phyloP scores from a whole-genome alignment of 331 rosid genomes.

The Prunus yedoensis region DNA sequence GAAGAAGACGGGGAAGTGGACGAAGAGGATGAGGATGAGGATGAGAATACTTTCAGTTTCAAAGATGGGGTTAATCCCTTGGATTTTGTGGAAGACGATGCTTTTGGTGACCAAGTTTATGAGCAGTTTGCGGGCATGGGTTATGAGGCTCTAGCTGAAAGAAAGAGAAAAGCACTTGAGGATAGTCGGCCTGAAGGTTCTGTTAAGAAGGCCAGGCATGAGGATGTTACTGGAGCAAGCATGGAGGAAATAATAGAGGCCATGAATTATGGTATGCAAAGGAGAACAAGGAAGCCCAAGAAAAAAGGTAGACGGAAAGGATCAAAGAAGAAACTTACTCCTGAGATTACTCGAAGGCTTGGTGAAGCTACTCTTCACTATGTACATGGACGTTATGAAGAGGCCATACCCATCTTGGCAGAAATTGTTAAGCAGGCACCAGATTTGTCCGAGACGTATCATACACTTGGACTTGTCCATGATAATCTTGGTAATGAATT shows the following conservation, averaged over 20 bases:
- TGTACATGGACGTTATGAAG: constrained; percentile 54
- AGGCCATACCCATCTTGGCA: constrained; percentile 58
- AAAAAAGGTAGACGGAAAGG: constrained; percentile 87
- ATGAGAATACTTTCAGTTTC: constrained; percentile 57
- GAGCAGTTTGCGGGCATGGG: constrained; percentile 64
- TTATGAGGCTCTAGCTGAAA: constrained; percentile 65
- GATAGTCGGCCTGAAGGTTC: constrained; percentile 37
- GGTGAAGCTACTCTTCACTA: constrained; percentile 77
- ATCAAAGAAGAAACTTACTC: constrained; percentile 65
- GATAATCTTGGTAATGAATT: constrained; percentile 47
- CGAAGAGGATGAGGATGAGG: constrained; percentile 41
- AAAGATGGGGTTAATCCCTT: constrained; percentile 60
- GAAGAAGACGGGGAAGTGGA: constrained; percentile 12
- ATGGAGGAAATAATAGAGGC: constrained; percentile 70
- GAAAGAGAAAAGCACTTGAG: constrained; percentile 57
- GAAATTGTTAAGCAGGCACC: constrained; percentile 74
- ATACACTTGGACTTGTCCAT: constrained; percentile 77
- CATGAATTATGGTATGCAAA: constrained; percentile 55
- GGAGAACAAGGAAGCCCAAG: constrained; percentile 66
- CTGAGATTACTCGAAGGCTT: constrained; percentile 52
- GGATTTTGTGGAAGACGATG: constrained; percentile 54
- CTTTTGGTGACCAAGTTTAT: constrained; percentile 48
- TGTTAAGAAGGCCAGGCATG: constrained; percentile 55
- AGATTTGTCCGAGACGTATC: constrained; percentile 74
- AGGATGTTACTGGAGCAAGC: constrained; percentile 51